Conservation (phyloP, 805 yeast genomes). For the Kodamaea nitidulidarum region DNA sequence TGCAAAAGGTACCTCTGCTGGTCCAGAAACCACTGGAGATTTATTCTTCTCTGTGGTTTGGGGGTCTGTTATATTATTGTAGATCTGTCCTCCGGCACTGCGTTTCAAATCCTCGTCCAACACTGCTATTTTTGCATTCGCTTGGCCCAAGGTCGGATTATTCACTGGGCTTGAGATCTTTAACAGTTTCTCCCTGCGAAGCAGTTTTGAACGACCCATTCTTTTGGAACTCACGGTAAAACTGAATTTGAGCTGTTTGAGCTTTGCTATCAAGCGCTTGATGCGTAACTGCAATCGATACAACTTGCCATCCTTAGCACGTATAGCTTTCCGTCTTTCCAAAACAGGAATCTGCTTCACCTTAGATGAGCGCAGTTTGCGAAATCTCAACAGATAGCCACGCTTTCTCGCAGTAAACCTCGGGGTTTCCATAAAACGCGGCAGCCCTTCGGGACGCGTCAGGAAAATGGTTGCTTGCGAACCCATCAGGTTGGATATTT, state of each 20-base stretch:
- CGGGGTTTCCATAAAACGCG: neutral
- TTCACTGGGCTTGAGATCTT: conserved; percentile 27
- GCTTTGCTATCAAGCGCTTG: conserved; percentile 19
- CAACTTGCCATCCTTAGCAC: conserved; percentile 27
- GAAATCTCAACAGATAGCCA: neutral
- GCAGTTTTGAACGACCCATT: conserved; percentile 13
- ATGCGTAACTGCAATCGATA: conserved; percentile 31
- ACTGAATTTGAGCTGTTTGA: conserved; percentile 17
- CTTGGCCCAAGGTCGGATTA: conserved; percentile 29
- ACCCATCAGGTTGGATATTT: conserved; percentile 36
- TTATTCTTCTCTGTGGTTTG: neutral
- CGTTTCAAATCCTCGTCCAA: conserved; percentile 22
- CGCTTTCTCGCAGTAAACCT: neutral
- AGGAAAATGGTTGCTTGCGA: conserved; percentile 44
- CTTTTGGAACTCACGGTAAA: conserved; percentile 27
- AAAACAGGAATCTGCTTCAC: conserved; percentile 2
- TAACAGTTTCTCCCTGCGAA: neutral
- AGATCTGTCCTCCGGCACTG: conserved; percentile 21
- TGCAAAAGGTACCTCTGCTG: too few species aligned
- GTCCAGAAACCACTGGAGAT: too few species aligned
- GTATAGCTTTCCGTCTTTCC: conserved; percentile 31
- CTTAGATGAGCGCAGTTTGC: conserved; percentile 4
- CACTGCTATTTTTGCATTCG: conserved; percentile 13
- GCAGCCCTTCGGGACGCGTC: conserved; percentile 23
- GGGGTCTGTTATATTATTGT: conserved; percentile 11